Percentiles rank a stretch among this genome's conserved stretches.
These are phyloP conservation scores for Nadsonia starkeyi-henricii DNA, from an alignment of 1,139 yeast genomes.

Conservation along the genomic window DNA sequence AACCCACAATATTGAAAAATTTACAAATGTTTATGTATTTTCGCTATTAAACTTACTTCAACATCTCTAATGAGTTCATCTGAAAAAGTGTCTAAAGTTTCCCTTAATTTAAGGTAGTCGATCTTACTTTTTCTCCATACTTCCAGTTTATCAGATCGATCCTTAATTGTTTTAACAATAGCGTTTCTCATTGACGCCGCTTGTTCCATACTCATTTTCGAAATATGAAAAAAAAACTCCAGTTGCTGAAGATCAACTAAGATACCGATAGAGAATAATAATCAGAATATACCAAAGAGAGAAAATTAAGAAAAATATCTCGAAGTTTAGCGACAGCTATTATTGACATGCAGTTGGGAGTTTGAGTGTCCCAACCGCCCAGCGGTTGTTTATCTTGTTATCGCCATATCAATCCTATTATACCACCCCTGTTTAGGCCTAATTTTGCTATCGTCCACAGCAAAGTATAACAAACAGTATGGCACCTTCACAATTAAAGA, in stretches of 20 bases:
- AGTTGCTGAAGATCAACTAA: no score
- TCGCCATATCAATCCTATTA: no score
- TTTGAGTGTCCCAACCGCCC: neutral
- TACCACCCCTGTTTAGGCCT: no score
- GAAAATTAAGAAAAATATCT: no score
- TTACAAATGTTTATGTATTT: no score
- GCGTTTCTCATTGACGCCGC: conserved; percentile 3
- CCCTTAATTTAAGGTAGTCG: conserved; percentile 8
- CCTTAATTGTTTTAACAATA: conserved; percentile 5
- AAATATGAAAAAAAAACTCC: neutral
- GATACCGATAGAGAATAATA: no score
- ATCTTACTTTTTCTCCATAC: conserved; percentile 5
- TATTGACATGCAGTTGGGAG: neutral
- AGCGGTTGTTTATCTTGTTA: no score
- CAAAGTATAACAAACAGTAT: conserved; percentile 52
- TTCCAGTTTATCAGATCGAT: conserved; percentile 2
- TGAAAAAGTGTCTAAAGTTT: conserved; percentile 1
- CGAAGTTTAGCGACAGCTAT: no score
- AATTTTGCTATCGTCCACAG: neutral
- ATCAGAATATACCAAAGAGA: no score
- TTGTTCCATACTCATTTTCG: conserved; percentile 3
- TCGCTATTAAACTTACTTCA: conserved; percentile 1
- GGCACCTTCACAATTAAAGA: conserved; percentile 68
- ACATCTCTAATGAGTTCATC: conserved; percentile 4
- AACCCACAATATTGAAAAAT: no score